Evolutionary conservation across 108 stramenopile genomes (phyloP).

Genomic region (Cyclotella kingstonii): DNA sequence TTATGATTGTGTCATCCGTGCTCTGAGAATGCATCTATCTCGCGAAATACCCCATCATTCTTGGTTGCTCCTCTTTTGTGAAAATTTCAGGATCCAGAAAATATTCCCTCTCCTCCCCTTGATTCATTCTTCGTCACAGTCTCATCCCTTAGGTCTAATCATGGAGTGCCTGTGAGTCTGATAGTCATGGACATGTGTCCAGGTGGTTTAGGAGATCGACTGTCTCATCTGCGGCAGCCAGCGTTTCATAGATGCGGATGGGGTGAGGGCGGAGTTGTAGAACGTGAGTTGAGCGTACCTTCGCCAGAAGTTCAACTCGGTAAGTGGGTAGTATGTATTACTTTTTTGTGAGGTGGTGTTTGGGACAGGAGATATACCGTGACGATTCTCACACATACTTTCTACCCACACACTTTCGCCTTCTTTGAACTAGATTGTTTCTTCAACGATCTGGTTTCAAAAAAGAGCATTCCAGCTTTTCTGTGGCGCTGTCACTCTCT

Average conservation of each 20-base stretch:
- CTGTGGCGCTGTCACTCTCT: slow-evolving; percentile 29
- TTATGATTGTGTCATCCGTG: neutral
- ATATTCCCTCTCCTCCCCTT: slow-evolving; percentile 35
- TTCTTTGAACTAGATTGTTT: slow-evolving; percentile 18
- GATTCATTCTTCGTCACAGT: slow-evolving; percentile 32
- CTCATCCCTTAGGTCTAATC: slow-evolving; percentile 24
- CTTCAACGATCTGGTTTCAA: slow-evolving; percentile 16
- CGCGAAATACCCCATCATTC: neutral
- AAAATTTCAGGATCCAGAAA: slow-evolving; percentile 29
- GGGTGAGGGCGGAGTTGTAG: slow-evolving; percentile 25
- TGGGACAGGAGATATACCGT: too few species aligned
- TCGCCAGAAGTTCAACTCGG: slow-evolving; percentile 34
- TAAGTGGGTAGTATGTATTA: slow-evolving; percentile 2
- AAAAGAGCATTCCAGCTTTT: slow-evolving; percentile 28
- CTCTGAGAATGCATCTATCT: too few species aligned
- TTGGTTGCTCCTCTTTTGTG: neutral
- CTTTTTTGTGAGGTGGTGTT: neutral
- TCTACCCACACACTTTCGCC: neutral
- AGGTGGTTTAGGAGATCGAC: slow-evolving; percentile 40
- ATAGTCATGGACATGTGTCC: slow-evolving; percentile 28
- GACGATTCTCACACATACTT: neutral
- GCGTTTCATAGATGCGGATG: slow-evolving; percentile 16
- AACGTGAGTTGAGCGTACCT: slow-evolving; percentile 25
- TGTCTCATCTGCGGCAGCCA: slow-evolving; percentile 28
- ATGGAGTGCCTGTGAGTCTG: slow-evolving; percentile 28